A percentile compares a stretch with the other conserved stretches of the same genome.
phyloP scores from a whole-genome alignment of 148 eudicot genomes.

The Suaeda aralocaspica region DNA sequence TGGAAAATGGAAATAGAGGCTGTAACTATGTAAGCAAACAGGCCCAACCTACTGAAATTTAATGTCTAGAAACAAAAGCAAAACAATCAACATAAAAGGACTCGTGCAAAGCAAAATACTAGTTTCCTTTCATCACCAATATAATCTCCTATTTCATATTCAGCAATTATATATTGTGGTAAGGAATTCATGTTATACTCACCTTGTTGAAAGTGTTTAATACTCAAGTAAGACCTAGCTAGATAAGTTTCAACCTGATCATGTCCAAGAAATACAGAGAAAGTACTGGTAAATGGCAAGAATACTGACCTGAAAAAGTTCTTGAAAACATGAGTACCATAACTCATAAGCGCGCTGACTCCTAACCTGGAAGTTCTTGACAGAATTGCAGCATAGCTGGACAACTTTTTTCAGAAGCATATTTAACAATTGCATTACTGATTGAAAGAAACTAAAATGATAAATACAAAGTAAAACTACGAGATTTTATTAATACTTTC shows the following conservation, averaged over 20 bases:
- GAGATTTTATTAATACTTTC: neutral
- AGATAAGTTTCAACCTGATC: neutral
- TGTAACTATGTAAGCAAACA: too few species aligned
- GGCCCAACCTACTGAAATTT: too few species aligned
- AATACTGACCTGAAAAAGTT: constrained; percentile 4
- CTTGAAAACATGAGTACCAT: neutral
- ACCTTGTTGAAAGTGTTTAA: neutral
- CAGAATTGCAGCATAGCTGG: neutral
- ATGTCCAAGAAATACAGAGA: neutral
- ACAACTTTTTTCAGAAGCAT: neutral
- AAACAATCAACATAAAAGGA: neutral
- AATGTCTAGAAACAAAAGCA: neutral
- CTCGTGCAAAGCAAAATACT: neutral
- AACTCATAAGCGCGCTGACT: constrained; percentile 2
- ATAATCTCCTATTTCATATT: neutral
- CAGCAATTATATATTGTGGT: neutral
- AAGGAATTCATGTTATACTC: neutral
- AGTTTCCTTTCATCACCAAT: neutral
- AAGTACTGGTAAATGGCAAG: neutral
- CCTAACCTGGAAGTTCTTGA: neutral
- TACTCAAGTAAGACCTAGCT: neutral
- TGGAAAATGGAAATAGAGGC: too few species aligned
- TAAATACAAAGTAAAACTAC: neutral
- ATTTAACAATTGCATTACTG: neutral
- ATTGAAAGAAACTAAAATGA: neutral